A percentile compares a stretch with the other conserved stretches of the same genome.
Conservation (phyloP, 495 filamentous ascomycete genomes). For the Achaetomiella virescens region DNA sequence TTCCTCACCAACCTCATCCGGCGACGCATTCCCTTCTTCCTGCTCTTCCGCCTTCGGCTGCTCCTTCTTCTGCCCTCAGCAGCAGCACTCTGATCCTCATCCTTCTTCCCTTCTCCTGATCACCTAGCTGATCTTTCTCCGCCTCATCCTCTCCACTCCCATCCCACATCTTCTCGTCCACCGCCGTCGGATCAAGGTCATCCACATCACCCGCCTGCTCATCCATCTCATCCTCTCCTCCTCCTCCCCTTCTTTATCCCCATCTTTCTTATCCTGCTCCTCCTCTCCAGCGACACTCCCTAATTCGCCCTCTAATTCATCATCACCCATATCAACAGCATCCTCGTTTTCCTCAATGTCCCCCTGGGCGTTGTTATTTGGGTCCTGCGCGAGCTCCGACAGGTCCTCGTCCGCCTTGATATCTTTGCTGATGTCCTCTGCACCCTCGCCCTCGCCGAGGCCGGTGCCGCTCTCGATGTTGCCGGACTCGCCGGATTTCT, state of each 20-base stretch:
- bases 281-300: constrained; percentile 58
- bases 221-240: constrained; percentile 64
- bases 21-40: constrained; percentile 50
- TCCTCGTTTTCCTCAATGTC: constrained; percentile 76
- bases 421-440: constrained; percentile 96
- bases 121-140: constrained; percentile 76
- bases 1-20: constrained; percentile 55
- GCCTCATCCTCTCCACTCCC: constrained; percentile 66
- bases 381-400: constrained; percentile 81
- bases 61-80: constrained; percentile 54
- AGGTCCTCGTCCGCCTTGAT: constrained; percentile 90
- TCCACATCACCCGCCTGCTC: constrained; percentile 86
- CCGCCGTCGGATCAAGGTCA: constrained; percentile 76
- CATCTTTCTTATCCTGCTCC: constrained; percentile 47
- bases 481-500: constrained; percentile 58
- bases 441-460: constrained; percentile 90
- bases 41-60: constrained; percentile 55
- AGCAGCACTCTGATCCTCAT: constrained; percentile 59
- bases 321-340: constrained; percentile 91
- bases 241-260: constrained; percentile 31
- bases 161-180: constrained; percentile 99
- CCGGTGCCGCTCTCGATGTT: constrained; percentile 89
- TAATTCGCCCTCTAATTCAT: constrained; percentile 76
- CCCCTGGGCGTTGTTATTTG: constrained; percentile 58
- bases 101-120: constrained; percentile 56